These are phyloP conservation scores for Phytophthora constricta DNA, from an alignment of 352 stramenopile genomes.

Conservation along the genomic window DNA sequence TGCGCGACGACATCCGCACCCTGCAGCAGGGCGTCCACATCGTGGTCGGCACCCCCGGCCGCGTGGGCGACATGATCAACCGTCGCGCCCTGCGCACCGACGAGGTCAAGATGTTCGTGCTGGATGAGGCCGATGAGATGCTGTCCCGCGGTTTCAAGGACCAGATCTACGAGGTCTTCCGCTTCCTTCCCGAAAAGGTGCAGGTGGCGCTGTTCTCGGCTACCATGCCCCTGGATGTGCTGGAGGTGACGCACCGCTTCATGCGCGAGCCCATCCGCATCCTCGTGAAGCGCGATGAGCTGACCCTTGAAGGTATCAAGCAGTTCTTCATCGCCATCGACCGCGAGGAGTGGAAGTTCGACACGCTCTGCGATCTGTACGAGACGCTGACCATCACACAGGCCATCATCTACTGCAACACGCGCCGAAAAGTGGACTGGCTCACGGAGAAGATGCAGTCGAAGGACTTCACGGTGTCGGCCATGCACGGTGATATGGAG, in stretches of 20 bases:
- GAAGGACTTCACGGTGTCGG: constrained; percentile 99
- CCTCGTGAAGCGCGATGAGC: constrained; percentile 99
- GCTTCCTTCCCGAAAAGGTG: constrained; percentile 97
- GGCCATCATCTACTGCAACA: constrained; percentile 99
- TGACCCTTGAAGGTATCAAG: constrained; percentile 99
- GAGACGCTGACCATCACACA: constrained; percentile 99
- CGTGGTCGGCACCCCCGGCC: constrained; percentile 98
- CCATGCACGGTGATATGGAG: constrained; percentile 99
- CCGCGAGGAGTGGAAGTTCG: constrained; percentile 99
- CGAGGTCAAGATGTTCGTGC: constrained; percentile 97
- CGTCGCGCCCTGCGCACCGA: constrained; percentile 95
- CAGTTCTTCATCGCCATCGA: constrained; percentile 99
- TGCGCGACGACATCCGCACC: constrained; percentile 98
- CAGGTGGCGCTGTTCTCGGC: constrained; percentile 99
- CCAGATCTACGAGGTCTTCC: constrained; percentile 99
- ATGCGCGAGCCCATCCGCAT: constrained; percentile 99
- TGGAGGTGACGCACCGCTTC: constrained; percentile 98
- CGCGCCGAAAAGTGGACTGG: constrained; percentile 99
- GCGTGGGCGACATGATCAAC: constrained; percentile 99
- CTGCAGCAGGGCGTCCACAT: constrained; percentile 98
- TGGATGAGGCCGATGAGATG: constrained; percentile 99
- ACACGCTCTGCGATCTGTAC: constrained; percentile 99
- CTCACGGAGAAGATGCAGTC: constrained; percentile 99
- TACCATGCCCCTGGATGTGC: constrained; percentile 99
- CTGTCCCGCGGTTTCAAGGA: constrained; percentile 99